phyloP scores from a whole-genome alignment of 768 basidiomycete species.

The Lanmaoa pseudosensibilis region DNA sequence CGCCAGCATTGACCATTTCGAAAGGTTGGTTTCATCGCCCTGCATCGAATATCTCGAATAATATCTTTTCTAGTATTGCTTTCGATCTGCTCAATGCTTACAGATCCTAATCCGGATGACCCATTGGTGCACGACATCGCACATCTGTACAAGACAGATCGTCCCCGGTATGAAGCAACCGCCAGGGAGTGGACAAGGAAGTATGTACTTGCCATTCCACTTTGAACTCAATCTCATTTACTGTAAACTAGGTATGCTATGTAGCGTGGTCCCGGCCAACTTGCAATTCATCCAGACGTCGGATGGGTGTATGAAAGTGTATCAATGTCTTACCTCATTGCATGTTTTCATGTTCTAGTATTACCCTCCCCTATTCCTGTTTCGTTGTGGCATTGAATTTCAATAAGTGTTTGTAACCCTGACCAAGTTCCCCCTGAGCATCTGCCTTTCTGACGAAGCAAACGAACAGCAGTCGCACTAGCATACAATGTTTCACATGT shows the following conservation, averaged over 20 bases:
- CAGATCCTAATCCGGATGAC: slow-evolving; percentile 99
- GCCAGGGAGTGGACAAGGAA: slow-evolving; percentile 99
- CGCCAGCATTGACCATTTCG: slow-evolving; percentile 96
- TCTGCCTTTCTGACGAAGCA: slow-evolving; percentile 1
- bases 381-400: slow-evolving; percentile 19
- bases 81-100: slow-evolving; percentile 99
- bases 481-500: not conserved
- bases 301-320: slow-evolving; percentile 33
- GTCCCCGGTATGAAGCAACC: slow-evolving; percentile 94
- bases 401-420: slow-evolving; percentile 18
- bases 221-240: not conserved
- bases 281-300: slow-evolving; percentile 22
- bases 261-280: slow-evolving; percentile 39
- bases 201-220: slow-evolving; percentile 47
- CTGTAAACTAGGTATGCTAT: slow-evolving; percentile 45
- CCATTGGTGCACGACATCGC: slow-evolving; percentile 98
- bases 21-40: slow-evolving; percentile 68
- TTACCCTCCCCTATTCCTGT: slow-evolving; percentile 24
- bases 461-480: not conserved
- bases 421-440: not conserved
- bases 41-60: slow-evolving; percentile 1
- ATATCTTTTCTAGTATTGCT: slow-evolving; percentile 64
- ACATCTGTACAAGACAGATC: slow-evolving; percentile 98
- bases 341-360: slow-evolving; percentile 37
- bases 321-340: slow-evolving; percentile 33